These are phyloP conservation scores for Olyra latifolia DNA, from an alignment of 176 grass and related monocot species.

Conservation along the genomic window DNA sequence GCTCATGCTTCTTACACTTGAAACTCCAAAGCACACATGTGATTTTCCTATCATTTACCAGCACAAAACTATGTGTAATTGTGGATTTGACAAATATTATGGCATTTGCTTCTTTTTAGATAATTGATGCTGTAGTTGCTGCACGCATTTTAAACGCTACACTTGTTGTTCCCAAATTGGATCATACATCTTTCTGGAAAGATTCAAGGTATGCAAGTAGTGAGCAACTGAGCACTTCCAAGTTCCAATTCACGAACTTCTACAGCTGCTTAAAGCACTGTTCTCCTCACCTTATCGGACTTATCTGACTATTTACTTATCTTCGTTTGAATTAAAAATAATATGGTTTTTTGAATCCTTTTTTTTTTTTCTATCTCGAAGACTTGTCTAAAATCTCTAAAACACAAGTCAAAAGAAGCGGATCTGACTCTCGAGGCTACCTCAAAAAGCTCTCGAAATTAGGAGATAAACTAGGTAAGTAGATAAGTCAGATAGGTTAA, in stretches of 20 bases:
- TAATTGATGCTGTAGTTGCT: constrained; percentile 74
- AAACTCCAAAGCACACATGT: not conserved
- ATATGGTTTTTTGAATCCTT: too few species aligned
- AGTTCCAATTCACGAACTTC: not conserved
- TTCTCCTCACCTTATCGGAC: too few species aligned
- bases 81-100: not conserved
- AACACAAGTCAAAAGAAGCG: too few species aligned
- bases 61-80: not conserved
- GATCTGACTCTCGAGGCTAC: too few species aligned
- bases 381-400: too few species aligned
- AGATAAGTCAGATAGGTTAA: too few species aligned
- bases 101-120: constrained; percentile 45
- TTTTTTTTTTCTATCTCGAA: too few species aligned
- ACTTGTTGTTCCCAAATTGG: constrained; percentile 73
- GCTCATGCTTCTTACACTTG: not conserved
- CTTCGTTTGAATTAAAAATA: too few species aligned
- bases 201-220: constrained; percentile 62
- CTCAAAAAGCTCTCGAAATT: too few species aligned
- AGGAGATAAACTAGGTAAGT: too few species aligned
- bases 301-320: too few species aligned
- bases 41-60: not conserved
- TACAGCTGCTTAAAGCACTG: not conserved
- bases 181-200: constrained; percentile 82
- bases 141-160: constrained; percentile 80
- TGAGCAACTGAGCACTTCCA: not conserved